Conservation (phyloP, 2,329 filamentous ascomycete genomes). For the Xylaria sp. region DNA sequence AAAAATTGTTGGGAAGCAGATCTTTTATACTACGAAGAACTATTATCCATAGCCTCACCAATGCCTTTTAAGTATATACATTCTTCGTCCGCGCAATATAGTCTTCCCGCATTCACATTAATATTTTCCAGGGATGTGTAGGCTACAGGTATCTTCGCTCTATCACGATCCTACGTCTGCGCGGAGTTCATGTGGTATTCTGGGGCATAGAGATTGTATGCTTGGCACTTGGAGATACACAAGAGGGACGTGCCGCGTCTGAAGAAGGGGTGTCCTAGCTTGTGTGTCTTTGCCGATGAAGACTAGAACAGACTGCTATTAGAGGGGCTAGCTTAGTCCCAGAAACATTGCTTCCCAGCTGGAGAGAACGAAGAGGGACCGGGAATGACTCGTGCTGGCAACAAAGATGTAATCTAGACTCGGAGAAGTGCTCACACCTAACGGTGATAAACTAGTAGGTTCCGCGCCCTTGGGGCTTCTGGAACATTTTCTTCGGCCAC, state of each 20-base stretch:
- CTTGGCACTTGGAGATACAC: not conserved
- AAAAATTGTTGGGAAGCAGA: too few relatives aligned
- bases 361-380: too few relatives aligned
- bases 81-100: not conserved
- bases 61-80: not conserved
- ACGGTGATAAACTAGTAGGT: not conserved
- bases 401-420: too few relatives aligned
- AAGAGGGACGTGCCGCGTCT: too few relatives aligned
- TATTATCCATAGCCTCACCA: not conserved
- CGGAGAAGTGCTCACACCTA: not conserved
- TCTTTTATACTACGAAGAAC: too few relatives aligned
- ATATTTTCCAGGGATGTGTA: not conserved
- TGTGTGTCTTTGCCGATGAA: too few relatives aligned
- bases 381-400: too few relatives aligned
- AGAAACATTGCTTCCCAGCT: too few relatives aligned
- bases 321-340: too few relatives aligned
- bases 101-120: not conserved
- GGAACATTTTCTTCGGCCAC: not conserved
- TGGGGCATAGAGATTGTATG: not conserved
- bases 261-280: too few relatives aligned
- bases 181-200: not conserved
- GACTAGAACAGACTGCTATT: not conserved
- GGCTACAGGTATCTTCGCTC: not conserved
- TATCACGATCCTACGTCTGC: not conserved
- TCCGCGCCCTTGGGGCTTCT: not conserved